Base-by-base conservation (phyloP, 73 alveolate genomes). In the Paramecium bursaria region DNA sequence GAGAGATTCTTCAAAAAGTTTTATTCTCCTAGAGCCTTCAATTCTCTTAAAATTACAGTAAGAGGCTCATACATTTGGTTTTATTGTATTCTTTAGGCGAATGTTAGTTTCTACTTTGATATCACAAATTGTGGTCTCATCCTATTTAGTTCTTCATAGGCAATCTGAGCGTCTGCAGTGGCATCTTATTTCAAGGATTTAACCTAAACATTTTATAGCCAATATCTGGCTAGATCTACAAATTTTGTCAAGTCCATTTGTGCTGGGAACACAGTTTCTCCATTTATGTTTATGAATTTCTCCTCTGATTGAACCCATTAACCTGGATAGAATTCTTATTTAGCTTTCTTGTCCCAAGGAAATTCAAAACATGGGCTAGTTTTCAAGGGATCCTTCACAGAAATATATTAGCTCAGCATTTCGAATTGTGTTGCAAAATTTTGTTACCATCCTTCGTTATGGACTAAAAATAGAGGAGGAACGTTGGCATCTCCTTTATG, bases 401-500 rank as follows among this genome's bases (percentile, higher is more conserved):
- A n/a, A n/a, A n/a, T n/a, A n/a, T n/a, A n/a, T n/a, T n/a, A n/a
- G n/a, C n/a, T n/a, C n/a, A n/a, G n/a, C n/a, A n/a, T n/a, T n/a
- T n/a, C n/a, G n/a, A n/a, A n/a, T n/a, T n/a, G n/a, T n/a, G n/a
- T n/a, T n/a, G n/a, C n/a, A n/a, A n/a, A n/a, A n/a, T n/a, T n/a
- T n/a, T n/a, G n/a, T n/a, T n/a, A n/a, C n/a, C n/a, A n/a, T n/a
- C 7, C 50, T 53, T 27, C 52, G 0, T 31, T 9, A 1, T 79
- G 74, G 11, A 79, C 53, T 2, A 79, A 23, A 47, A 79, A 79
- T 31, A 79, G 39, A 5, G 89, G 85, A 35, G 89, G 89, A 19
- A 79, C 50, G 13, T 48, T 39, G 13, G 27, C 19, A 15, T 79
- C 89, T 22, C 89, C 89, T 22, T 79, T 54, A 73, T 79, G 89